Evolutionary conservation across 495 filamentous ascomycete genomes (phyloP).

Genomic region (Staphylotrichum tortipilum): DNA sequence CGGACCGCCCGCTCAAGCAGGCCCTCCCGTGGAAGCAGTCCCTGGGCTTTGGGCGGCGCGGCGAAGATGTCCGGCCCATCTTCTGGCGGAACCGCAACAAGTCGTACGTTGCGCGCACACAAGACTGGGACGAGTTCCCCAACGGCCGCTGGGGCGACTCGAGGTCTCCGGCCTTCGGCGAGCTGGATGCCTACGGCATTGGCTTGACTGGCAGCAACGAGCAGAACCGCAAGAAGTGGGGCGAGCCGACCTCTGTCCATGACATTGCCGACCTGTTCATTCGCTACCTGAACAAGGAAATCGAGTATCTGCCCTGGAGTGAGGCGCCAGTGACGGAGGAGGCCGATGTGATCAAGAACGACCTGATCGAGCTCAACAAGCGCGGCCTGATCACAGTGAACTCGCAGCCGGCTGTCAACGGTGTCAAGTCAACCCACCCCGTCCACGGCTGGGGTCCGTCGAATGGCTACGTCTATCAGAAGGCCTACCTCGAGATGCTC

Average conservation of each 20-base stretch:
- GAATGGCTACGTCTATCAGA: constrained; percentile 97
- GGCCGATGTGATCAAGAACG: constrained; percentile 63
- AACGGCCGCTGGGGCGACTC: constrained; percentile 99
- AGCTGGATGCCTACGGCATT: constrained; percentile 91
- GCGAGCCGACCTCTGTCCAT: constrained; percentile 65
- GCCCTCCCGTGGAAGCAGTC: constrained; percentile 92
- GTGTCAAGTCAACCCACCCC: constrained; percentile 79
- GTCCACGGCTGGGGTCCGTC: constrained; percentile 89
- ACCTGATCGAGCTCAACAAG: constrained; percentile 71
- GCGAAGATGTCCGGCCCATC: constrained; percentile 94
- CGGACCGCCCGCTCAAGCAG: constrained; percentile 67
- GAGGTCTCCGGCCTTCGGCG: constrained; percentile 91
- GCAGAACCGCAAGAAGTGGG: constrained; percentile 93
- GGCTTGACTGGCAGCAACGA: constrained; percentile 96
- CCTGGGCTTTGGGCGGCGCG: constrained; percentile 74
- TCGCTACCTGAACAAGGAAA: constrained; percentile 66
- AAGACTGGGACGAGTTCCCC: constrained; percentile 99
- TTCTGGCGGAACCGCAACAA: constrained; percentile 98
- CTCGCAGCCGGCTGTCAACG: constrained; percentile 91
- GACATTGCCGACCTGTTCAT: constrained; percentile 80
- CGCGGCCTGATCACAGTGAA: constrained; percentile 92
- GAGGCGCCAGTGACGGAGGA: constrained; percentile 79
- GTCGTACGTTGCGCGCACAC: constrained; percentile 88
- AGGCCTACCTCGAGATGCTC: constrained; percentile 90
- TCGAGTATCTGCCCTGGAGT: constrained; percentile 88